These are phyloP conservation scores for Pseudogymnoascus sp. DNA, from an alignment of 2,329 filamentous ascomycete species.

Conservation along the genomic window DNA sequence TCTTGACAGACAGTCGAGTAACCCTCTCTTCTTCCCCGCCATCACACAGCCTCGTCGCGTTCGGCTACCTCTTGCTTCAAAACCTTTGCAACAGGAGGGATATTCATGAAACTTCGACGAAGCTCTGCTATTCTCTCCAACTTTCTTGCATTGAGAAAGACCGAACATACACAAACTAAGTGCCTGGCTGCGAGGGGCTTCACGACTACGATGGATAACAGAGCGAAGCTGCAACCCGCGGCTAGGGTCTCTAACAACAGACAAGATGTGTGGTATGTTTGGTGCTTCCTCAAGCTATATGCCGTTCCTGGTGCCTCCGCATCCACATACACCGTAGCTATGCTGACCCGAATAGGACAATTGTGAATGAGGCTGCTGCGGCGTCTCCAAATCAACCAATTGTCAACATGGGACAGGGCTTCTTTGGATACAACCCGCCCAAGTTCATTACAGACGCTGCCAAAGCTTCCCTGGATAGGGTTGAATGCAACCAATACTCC, in stretches of 20 bases:
- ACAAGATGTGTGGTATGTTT: conserved; percentile 49
- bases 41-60: background rate
- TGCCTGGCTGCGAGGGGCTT: conserved; percentile 13
- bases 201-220: conserved; percentile 24
- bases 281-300: background rate
- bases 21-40: background rate
- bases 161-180: background rate
- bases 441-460: conserved; percentile 85
- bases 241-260: conserved; percentile 43
- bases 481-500: conserved; percentile 98
- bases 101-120: conserved; percentile 1
- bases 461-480: conserved; percentile 76
- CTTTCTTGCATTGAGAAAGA: background rate
- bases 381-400: conserved; percentile 55
- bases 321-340: background rate
- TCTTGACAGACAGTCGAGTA: background rate
- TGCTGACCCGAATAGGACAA: conserved; percentile 39
- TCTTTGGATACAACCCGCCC: conserved; percentile 92
- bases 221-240: conserved; percentile 40
- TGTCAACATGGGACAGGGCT: conserved; percentile 58
- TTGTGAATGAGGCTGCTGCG: conserved; percentile 57
- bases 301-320: background rate
- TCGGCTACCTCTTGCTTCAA: background rate
- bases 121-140: background rate
- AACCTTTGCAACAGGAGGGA: background rate